Conservation (phyloP, 2,329 filamentous ascomycete genomes). For the Passalora sequoiae region DNA sequence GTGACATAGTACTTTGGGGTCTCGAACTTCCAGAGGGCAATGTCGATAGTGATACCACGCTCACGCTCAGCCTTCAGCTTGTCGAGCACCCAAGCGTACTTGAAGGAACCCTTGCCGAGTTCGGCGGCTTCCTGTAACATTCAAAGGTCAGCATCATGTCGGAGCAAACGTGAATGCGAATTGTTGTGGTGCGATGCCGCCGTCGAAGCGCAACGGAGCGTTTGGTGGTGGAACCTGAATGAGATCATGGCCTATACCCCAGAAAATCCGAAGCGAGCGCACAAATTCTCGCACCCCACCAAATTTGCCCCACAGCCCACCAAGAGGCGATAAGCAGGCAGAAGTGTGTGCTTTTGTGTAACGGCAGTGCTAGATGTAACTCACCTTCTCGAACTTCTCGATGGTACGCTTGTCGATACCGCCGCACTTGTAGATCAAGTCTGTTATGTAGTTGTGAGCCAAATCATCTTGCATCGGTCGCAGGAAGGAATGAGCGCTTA, state of each 20-base stretch:
- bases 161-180: background rate
- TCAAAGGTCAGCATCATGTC: slow-evolving; percentile 31
- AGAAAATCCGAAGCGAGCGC: slow-evolving; percentile 13
- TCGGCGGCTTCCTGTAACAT: slow-evolving; percentile 86
- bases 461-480: slow-evolving; percentile 28
- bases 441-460: slow-evolving; percentile 61
- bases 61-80: slow-evolving; percentile 99
- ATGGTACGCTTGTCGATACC: slow-evolving; percentile 99
- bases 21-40: slow-evolving; percentile 99
- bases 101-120: slow-evolving; percentile 99
- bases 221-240: slow-evolving; percentile 10
- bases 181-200: background rate
- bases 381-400: slow-evolving; percentile 99
- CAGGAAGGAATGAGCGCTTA: slow-evolving; percentile 49
- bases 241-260: slow-evolving; percentile 17
- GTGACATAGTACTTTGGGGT: slow-evolving; percentile 79
- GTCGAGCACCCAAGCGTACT: slow-evolving; percentile 99
- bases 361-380: slow-evolving; percentile 13
- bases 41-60: slow-evolving; percentile 99
- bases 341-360: slow-evolving; percentile 12
- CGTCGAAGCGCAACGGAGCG: background rate
- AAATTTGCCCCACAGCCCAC: slow-evolving; percentile 20
- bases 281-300: slow-evolving; percentile 23
- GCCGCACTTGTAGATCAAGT: slow-evolving; percentile 99
- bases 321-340: slow-evolving; percentile 15